Conservation (phyloP, 306 rosid genomes). For the Casuarina equisetifolia region DNA sequence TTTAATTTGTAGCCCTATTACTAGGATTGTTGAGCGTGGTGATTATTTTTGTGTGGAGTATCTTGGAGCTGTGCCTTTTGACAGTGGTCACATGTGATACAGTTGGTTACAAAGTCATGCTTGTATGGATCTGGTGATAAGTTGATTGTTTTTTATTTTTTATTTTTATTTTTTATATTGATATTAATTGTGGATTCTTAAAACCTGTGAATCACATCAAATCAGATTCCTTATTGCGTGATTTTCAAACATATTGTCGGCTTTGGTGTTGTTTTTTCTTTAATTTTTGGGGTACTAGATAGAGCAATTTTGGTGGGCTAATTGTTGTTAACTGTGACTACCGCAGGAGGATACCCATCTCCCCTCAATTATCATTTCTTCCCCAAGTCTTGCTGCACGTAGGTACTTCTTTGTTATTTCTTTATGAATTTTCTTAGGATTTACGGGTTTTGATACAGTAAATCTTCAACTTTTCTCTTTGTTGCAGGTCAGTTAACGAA, state of each 20-base stretch:
- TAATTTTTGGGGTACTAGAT: not conserved
- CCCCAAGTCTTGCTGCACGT: constrained; percentile 99
- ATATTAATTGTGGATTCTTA: too few species aligned
- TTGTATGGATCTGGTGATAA: not conserved
- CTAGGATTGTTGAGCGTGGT: not conserved
- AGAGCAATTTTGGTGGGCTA: not conserved
- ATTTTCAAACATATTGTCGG: not conserved
- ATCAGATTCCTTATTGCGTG: not conserved
- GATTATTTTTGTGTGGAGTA: not conserved
- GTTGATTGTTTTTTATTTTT: too few species aligned
- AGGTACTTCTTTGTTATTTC: constrained; percentile 53
- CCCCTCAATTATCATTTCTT: constrained; percentile 90
- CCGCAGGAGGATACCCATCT: constrained; percentile 93
- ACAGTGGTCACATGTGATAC: not conserved
- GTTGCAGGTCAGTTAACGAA: constrained; percentile 91
- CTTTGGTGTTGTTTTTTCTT: not conserved
- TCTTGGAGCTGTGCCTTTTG: not conserved
- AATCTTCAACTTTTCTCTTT: constrained; percentile 21
- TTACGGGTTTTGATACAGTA: constrained; percentile 22
- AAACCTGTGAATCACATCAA: not conserved
- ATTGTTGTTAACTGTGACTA: constrained; percentile 17
- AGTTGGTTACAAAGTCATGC: not conserved
- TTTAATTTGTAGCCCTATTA: not conserved
- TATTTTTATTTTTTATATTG: not conserved
- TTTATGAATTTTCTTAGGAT: not conserved